Evolutionary conservation across 163 green algal species (phyloP).

Genomic region (Scenedesmus sp.): DNA sequence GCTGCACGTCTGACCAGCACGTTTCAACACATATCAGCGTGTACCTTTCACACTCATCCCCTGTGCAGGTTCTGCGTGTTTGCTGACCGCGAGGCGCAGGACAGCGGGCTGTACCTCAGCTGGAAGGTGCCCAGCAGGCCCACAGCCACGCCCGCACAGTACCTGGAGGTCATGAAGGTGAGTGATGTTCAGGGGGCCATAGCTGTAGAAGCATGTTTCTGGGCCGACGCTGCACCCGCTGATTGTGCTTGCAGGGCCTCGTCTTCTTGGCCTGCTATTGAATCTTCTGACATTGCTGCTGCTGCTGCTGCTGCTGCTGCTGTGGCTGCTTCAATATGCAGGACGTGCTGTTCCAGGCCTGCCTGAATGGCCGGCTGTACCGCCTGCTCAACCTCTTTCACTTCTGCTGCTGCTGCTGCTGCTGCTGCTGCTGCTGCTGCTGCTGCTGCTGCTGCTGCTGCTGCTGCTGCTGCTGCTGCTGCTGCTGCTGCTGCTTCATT

Average conservation of each 20-base stretch:
- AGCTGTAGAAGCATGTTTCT: no score
- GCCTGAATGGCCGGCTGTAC: background rate
- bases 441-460: no score
- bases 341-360: background rate
- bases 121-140: slow-evolving; percentile 67
- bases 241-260: no score
- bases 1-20: background rate
- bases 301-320: no score
- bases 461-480: no score
- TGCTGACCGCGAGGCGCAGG: slow-evolving; percentile 66
- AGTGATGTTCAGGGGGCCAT: background rate
- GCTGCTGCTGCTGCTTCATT: no score
- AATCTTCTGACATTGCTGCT: no score
- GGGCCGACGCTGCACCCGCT: no score
- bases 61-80: slow-evolving; percentile 42
- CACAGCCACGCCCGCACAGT: slow-evolving; percentile 69
- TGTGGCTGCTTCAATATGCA: background rate
- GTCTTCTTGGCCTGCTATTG: no score
- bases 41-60: slow-evolving; percentile 52
- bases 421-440: no score
- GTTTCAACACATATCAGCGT: background rate
- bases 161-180: slow-evolving; percentile 68
- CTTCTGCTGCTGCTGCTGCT: no score
- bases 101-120: slow-evolving; percentile 72
- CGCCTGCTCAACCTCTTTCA: no score